A percentile compares a stretch with the other conserved stretches of the same genome.
phyloP scores from a whole-genome alignment of 2,329 filamentous ascomycete species.

The Decorospora gaudefroyi region DNA sequence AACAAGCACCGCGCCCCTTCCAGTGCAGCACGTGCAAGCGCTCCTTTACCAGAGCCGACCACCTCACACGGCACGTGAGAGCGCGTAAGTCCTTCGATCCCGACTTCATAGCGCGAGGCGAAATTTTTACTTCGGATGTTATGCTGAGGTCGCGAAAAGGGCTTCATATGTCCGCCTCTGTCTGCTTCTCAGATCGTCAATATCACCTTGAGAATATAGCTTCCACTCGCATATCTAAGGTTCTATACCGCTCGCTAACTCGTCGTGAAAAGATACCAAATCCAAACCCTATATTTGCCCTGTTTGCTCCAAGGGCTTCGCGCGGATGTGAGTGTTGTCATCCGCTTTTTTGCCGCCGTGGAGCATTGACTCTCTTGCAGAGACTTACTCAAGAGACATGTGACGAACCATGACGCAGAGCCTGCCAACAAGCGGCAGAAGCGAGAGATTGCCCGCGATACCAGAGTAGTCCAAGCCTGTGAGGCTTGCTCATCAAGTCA shows the following conservation, averaged over 20 bases:
- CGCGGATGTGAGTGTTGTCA: slow-evolving; percentile 46
- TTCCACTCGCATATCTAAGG: too few relatives aligned
- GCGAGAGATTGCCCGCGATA: slow-evolving; percentile 33
- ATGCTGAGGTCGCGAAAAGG: too few relatives aligned
- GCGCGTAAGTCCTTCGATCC: slow-evolving; percentile 47
- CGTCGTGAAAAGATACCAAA: slow-evolving; percentile 39
- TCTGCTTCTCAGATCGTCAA: too few relatives aligned
- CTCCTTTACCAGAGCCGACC: slow-evolving; percentile 58
- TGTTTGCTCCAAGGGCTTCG: slow-evolving; percentile 54
- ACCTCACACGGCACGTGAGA: slow-evolving; percentile 59
- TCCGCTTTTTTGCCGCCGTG: neutral
- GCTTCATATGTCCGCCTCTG: too few relatives aligned
- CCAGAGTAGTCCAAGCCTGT: slow-evolving; percentile 53
- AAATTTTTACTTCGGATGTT: too few relatives aligned
- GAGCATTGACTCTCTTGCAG: slow-evolving; percentile 25
- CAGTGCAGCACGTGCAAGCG: slow-evolving; percentile 59
- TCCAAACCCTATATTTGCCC: slow-evolving; percentile 54
- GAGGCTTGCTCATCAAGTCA: slow-evolving; percentile 58
- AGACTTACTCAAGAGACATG: slow-evolving; percentile 59
- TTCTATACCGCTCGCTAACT: slow-evolving; percentile 22
- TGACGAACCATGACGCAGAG: slow-evolving; percentile 51
- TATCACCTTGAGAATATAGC: too few relatives aligned
- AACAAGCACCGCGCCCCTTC: slow-evolving; percentile 43
- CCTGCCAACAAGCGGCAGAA: slow-evolving; percentile 38
- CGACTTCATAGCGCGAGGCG: neutral